Conservation (phyloP, 164 flowering plant species). For the Brasenia schreberi region DNA sequence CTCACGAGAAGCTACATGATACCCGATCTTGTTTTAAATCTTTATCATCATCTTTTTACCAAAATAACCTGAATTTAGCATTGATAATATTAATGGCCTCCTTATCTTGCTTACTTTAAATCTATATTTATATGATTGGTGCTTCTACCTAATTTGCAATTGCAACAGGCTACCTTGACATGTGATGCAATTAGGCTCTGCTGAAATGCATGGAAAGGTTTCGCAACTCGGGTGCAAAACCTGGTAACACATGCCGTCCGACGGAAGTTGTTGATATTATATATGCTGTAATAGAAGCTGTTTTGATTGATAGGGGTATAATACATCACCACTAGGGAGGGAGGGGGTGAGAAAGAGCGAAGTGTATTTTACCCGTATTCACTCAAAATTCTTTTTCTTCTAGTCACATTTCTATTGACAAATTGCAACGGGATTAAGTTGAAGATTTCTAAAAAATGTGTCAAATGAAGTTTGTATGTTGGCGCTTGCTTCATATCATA, state of each 20-base stretch:
- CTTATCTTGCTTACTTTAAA: too few relatives aligned
- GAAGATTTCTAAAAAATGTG: too few relatives aligned
- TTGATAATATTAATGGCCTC: too few relatives aligned
- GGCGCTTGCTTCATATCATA: too few relatives aligned
- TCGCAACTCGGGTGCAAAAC: constrained; percentile 21
- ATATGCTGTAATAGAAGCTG: constrained; percentile 62
- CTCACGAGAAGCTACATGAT: neutral
- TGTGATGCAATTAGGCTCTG: constrained; percentile 55
- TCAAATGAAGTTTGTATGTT: too few relatives aligned
- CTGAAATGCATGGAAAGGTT: constrained; percentile 48
- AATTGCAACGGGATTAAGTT: too few relatives aligned
- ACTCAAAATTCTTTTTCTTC: neutral
- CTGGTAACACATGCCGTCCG: constrained; percentile 50
- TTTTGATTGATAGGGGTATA: constrained; percentile 50
- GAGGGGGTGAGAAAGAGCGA: too few relatives aligned
- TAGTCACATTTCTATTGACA: neutral
- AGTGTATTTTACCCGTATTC: too few relatives aligned
- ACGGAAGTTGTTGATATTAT: constrained; percentile 51
- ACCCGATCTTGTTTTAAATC: too few relatives aligned
- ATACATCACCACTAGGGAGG: neutral
- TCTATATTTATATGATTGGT: neutral
- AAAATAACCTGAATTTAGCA: too few relatives aligned
- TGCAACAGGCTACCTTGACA: constrained; percentile 38
- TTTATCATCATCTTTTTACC: too few relatives aligned
- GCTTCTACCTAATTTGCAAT: neutral